Base-by-base conservation (phyloP, 2,329 filamentous ascomycete species). In the Cercospora sesami region DNA sequence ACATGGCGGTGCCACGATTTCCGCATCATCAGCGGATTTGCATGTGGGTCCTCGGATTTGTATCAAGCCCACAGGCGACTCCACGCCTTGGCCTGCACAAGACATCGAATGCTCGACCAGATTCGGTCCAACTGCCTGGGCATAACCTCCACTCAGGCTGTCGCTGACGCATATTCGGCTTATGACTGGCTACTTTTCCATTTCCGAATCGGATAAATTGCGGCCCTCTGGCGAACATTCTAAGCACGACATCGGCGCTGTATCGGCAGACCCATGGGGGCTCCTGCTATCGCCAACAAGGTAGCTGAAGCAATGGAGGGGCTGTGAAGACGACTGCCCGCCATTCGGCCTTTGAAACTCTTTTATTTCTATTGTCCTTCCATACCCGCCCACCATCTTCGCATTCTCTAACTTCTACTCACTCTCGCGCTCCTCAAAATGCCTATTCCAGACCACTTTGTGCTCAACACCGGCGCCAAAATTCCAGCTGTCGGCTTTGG, bases 401-500 rank as follows among this genome's bases (percentile, higher is more conserved):
- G 6, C 26, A 30, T 26, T 51, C 39, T 18, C 39, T 28, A 63
- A 10, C 42, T n/a, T 42, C 23, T 31, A 1, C 9, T 28, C 23
- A 45, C 21, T 28, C n/a, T 3, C n/a, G 33, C 30, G 16, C 28
- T 16, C 5, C 21, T 26, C 45, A 36, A 33, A 42, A 71, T 71
- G 69, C 68, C 65, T 66, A 63, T 71, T 28, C 53, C 68, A 42
- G 78, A 76, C 66, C 75, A 73, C 59, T 71, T 71, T 57, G 65
- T 58, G 61, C 75, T 81, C 67, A 81, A 81, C 71, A 81, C 79
- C 18, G 80, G 80, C 51, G 76, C 75, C 36, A 76, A 76, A 64
- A 80, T 81, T 30, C 79, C 80, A 2, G 71, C 74, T n/a, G 73
- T 81, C 6, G 79, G 79, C 28, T 75, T 81, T 66, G 79, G 79